A percentile compares a stretch with the other conserved stretches of the same genome.
Evolutionary conservation across 2,329 filamentous ascomycete genomes (phyloP).

Genomic region (Claviceps pusilla): DNA sequence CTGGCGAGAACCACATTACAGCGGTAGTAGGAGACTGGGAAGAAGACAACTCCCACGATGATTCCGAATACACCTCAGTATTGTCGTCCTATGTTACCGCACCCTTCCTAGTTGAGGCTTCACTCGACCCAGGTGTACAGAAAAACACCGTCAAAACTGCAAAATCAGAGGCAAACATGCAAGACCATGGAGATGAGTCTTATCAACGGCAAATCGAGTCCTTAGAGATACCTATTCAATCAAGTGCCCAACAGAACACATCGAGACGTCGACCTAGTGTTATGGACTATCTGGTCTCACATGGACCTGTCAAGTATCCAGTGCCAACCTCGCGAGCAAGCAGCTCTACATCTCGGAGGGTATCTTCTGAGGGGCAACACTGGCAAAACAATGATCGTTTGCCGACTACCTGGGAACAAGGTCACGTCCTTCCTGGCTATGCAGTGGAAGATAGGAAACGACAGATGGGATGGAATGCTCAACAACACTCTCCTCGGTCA

Average conservation of each 20-base stretch:
- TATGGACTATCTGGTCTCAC: constrained; percentile 9
- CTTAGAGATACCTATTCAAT: constrained; percentile 3
- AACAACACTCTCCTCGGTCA: not conserved
- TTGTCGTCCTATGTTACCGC: constrained; percentile 3
- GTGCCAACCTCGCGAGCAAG: constrained; percentile 1
- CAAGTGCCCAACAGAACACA: not conserved
- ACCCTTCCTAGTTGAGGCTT: not conserved
- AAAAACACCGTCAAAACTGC: not conserved
- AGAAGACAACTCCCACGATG: constrained; percentile 1
- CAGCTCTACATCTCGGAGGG: constrained; percentile 1
- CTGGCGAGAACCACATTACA: not conserved
- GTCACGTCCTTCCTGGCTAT: not conserved
- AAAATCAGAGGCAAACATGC: not conserved
- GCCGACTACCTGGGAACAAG: not conserved
- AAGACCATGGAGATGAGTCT: not conserved
- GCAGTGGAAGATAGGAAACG: not conserved
- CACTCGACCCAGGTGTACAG: not conserved
- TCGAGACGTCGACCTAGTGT: constrained; percentile 8
- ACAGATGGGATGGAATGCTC: constrained; percentile 1
- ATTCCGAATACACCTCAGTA: constrained; percentile 1
- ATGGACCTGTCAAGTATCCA: constrained; percentile 4
- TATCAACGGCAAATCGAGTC: constrained; percentile 2
- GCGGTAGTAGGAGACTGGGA: constrained; percentile 7
- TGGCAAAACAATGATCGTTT: not conserved
- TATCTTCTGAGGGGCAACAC: not conserved